phyloP scores from a whole-genome alignment of 2,329 filamentous ascomycete species.

The Fusarium sp. region DNA sequence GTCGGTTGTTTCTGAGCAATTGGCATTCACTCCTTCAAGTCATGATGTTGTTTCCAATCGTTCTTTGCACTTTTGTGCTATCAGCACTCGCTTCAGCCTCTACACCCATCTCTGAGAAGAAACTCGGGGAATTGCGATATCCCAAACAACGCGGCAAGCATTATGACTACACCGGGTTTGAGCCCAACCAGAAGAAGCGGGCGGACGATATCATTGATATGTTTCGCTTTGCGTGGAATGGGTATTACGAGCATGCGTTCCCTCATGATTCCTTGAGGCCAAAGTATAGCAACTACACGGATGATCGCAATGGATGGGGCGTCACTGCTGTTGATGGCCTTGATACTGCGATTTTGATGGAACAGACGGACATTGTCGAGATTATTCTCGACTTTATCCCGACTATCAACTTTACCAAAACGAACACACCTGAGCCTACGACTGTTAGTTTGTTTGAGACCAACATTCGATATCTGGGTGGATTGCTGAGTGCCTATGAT shows the following conservation, averaged over 20 bases:
- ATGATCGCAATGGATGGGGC: constrained; percentile 21
- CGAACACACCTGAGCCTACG: not conserved
- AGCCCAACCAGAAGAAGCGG: constrained; percentile 6
- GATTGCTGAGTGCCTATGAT: constrained; percentile 60
- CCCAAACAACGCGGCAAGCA: not conserved
- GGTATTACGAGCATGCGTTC: constrained; percentile 3
- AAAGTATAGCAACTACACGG: constrained; percentile 5
- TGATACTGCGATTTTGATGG: constrained; percentile 21
- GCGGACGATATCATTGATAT: constrained; percentile 10
- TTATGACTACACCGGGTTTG: constrained; percentile 20
- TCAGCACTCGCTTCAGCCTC: not conserved
- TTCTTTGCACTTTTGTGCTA: not conserved
- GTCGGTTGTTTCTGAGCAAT: not conserved
- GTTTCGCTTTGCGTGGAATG: constrained; percentile 22
- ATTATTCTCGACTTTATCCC: constrained; percentile 9
- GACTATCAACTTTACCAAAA: constrained; percentile 6
- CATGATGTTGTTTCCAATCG: not conserved
- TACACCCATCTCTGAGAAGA: not conserved
- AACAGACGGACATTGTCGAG: constrained; percentile 17
- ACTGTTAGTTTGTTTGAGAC: constrained; percentile 64
- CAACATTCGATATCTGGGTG: constrained; percentile 64
- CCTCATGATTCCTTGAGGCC: constrained; percentile 4
- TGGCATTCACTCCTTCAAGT: not conserved
- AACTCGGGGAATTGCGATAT: not conserved
- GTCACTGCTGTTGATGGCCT: constrained; percentile 18